Evolutionary conservation across 768 basidiomycete species (phyloP), one percentile per base, ranked within the genome.

Genomic region (Arthromyces matolae): DNA sequence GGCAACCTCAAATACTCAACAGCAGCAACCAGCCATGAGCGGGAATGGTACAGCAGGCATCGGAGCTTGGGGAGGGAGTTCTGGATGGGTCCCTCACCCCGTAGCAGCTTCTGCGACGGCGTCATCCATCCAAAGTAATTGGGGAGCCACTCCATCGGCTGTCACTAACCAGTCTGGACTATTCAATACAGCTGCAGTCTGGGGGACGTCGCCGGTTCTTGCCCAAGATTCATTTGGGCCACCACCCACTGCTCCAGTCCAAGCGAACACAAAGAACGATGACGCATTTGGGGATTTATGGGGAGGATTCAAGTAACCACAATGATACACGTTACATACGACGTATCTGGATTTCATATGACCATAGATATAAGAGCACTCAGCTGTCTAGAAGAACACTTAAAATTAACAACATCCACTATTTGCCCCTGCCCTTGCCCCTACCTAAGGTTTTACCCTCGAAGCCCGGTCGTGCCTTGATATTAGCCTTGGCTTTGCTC

Each of bases 221-320:
- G 54, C 60, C 10, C 52, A 63, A 24, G 72, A 76, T 55, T 40
- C 65, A 13, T 74, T 70, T 45, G 53, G 70, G 52, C 58, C 60
- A n/a, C n/a, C n/a, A n/a, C n/a, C n/a, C n/a, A 27, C 40, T 16
- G 32, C n/a, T 22, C 14, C 31, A 14, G 41, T 44, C 5, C 46
- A 41, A 29, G 61, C 67, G 50, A 84, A 86, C 71, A 85, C 67
- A 50, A 84, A 86, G 71, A 85, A 77, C 65, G 89, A 89, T 52
- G 89, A 92, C 57, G 81, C 71, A 6, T 91, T 91, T 60, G 87
- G 85, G 6, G 87, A 91, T 65, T 64, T 92, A 40, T 91, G 89
- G 89, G 86, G 87, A 40, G 80, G 83, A 31, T 88, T 88, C 65
- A 89, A 89, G 72, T 90, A 55, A 37, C 32, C 13, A 19, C 8